These are phyloP conservation scores for Diaporthe capsici DNA, from an alignment of 2,329 filamentous ascomycete genomes.

Conservation along the genomic window DNA sequence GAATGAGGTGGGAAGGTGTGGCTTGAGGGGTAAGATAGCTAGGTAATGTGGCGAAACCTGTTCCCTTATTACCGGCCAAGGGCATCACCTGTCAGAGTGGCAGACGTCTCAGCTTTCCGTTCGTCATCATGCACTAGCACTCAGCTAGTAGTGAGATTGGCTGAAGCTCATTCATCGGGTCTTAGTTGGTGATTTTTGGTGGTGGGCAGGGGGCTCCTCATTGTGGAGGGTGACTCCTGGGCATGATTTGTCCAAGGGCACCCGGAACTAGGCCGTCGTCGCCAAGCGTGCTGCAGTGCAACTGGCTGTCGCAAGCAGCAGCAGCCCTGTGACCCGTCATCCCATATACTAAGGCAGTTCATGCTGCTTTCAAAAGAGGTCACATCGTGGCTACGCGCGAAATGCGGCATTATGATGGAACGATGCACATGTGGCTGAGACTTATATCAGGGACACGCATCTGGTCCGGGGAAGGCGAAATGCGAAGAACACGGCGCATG, in stretches of 20 bases:
- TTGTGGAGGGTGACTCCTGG: constrained; percentile 31
- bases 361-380: background rate
- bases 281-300: constrained; percentile 20
- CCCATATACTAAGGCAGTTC: background rate
- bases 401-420: background rate
- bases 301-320: constrained; percentile 7
- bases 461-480: too few relatives aligned
- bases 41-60: constrained; percentile 37
- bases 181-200: background rate
- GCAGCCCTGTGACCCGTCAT: constrained; percentile 4
- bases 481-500: background rate
- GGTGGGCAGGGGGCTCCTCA: constrained; percentile 6
- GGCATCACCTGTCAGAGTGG: constrained; percentile 8
- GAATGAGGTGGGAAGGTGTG: constrained; percentile 33
- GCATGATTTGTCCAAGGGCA: constrained; percentile 26
- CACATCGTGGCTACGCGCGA: background rate
- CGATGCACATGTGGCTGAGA: background rate
- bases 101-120: constrained; percentile 23
- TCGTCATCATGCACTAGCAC: constrained; percentile 41
- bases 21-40: constrained; percentile 32
- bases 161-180: constrained; percentile 24
- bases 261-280: background rate
- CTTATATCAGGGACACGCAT: background rate
- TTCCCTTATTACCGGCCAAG: background rate
- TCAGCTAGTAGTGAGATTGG: constrained; percentile 22